These are phyloP conservation scores for Lumnitzera littorea DNA, from an alignment of 345 rosid species.

Conservation along the genomic window DNA sequence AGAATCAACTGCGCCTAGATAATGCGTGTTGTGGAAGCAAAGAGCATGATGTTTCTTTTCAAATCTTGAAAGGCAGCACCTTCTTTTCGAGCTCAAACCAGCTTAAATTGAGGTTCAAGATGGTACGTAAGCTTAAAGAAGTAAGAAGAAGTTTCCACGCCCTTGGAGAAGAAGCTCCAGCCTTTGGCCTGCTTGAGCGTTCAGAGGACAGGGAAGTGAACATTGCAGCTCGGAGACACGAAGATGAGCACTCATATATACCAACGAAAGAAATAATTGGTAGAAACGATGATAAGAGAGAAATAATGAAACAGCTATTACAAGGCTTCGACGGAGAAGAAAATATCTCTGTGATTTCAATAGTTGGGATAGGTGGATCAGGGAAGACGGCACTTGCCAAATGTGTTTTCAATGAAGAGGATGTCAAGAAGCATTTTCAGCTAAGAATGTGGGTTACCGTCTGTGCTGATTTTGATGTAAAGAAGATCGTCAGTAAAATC, in stretches of 20 bases:
- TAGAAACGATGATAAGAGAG: constrained; percentile 2
- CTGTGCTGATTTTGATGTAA: too few relatives aligned
- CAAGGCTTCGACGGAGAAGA: not conserved
- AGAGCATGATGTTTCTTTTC: too few relatives aligned
- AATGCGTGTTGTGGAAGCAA: too few relatives aligned
- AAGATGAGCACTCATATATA: constrained; percentile 2
- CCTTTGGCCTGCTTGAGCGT: not conserved
- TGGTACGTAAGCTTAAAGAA: not conserved
- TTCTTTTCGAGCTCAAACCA: constrained; percentile 9
- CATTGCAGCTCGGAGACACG: not conserved
- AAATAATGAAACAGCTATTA: not conserved
- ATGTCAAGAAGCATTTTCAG: not conserved
- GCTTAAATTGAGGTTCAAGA: not conserved
- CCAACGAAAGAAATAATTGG: not conserved
- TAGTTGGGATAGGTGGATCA: constrained; percentile 10
- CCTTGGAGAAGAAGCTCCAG: not conserved
- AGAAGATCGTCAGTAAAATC: not conserved
- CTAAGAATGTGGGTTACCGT: constrained; percentile 7
- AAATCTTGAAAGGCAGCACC: too few relatives aligned
- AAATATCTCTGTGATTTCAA: constrained; percentile 4
- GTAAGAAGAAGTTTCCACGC: not conserved
- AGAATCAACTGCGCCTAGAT: too few relatives aligned
- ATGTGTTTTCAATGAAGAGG: not conserved
- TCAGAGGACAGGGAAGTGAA: not conserved
- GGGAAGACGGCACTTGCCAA: constrained; percentile 17